phyloP scores from a whole-genome alignment of 805 yeast genomes.

The Pichia eremophila region DNA sequence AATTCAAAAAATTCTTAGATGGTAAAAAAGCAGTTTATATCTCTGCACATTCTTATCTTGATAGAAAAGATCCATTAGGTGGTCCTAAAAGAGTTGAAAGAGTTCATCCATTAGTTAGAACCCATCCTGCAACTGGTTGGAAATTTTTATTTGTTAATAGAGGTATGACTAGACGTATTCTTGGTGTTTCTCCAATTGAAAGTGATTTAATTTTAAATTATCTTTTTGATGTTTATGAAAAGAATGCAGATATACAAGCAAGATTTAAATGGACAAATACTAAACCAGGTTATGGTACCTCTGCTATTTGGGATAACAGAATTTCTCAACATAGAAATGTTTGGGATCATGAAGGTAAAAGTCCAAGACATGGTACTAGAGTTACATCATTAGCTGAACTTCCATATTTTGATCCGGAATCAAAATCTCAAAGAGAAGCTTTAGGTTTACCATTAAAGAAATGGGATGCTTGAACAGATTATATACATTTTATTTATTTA shows the following conservation, averaged over 20 bases:
- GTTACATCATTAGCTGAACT: slow-evolving; percentile 45
- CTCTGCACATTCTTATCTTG: slow-evolving; percentile 31
- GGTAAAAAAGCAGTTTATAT: slow-evolving; percentile 39
- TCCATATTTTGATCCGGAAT: slow-evolving; percentile 41
- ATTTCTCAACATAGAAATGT: slow-evolving; percentile 35
- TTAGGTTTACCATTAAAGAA: slow-evolving; percentile 25
- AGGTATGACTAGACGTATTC: slow-evolving; percentile 39
- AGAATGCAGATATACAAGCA: slow-evolving; percentile 47
- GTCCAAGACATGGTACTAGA: slow-evolving; percentile 44
- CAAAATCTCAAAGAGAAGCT: slow-evolving; percentile 44
- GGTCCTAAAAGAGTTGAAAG: slow-evolving; percentile 40
- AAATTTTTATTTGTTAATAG: slow-evolving; percentile 47
- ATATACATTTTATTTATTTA: too few species aligned
- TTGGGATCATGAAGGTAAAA: slow-evolving; percentile 33
- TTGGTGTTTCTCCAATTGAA: slow-evolving; percentile 44
- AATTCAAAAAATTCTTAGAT: slow-evolving; percentile 40
- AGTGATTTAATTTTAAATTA: slow-evolving; percentile 37
- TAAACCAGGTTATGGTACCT: slow-evolving; percentile 30
- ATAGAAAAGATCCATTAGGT: slow-evolving; percentile 34
- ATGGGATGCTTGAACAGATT: slow-evolving; percentile 3
- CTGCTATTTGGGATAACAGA: slow-evolving; percentile 45
- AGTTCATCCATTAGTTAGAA: slow-evolving; percentile 52
- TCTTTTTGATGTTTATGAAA: slow-evolving; percentile 39
- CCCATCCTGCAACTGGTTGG: slow-evolving; percentile 60
- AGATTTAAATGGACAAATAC: slow-evolving; percentile 39